Percentiles rank a stretch among this genome's conserved stretches.
Evolutionary conservation across 2,329 filamentous ascomycete species (phyloP).

Genomic region (Penicillium psychrosexuale): DNA sequence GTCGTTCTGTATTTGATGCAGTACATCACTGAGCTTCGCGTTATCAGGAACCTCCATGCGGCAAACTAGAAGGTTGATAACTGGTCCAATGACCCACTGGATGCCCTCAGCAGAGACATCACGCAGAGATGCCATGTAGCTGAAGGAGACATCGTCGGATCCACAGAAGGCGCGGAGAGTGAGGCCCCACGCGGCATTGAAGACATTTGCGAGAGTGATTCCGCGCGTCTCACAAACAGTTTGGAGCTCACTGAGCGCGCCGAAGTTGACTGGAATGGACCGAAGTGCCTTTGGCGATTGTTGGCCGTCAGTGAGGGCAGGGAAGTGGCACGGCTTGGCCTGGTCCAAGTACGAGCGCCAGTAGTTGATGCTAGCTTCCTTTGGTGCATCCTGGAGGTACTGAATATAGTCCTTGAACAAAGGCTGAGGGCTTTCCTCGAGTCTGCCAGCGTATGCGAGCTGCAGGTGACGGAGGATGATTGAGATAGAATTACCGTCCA

Average conservation of each 20-base stretch:
- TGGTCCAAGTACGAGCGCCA: constrained; percentile 38
- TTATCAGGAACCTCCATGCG: constrained; percentile 39
- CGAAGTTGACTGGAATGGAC: constrained; percentile 32
- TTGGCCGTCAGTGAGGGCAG: constrained; percentile 33
- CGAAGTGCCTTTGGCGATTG: constrained; percentile 24
- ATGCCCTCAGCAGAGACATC: constrained; percentile 41
- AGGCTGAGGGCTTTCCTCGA: constrained; percentile 36
- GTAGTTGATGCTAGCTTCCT: constrained; percentile 32
- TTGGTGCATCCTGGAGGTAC: constrained; percentile 28
- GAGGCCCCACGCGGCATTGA: constrained; percentile 71
- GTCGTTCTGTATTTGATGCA: constrained; percentile 46
- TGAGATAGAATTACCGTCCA: constrained; percentile 52
- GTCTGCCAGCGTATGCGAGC: constrained; percentile 45
- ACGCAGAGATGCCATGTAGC: constrained; percentile 44
- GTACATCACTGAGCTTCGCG: constrained; percentile 35
- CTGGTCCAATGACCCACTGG: constrained; percentile 46
- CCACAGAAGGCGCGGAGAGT: constrained; percentile 61
- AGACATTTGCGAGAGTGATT: constrained; percentile 50
- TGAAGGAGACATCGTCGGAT: constrained; percentile 65
- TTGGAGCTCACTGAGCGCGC: constrained; percentile 32
- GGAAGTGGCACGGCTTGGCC: constrained; percentile 38
- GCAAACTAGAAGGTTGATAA: constrained; percentile 49
- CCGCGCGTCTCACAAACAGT: constrained; percentile 42
- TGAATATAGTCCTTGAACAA: constrained; percentile 37
- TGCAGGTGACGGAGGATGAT: constrained; percentile 49